Base-by-base conservation (phyloP, 2,329 filamentous ascomycete species). In the Fusarium sulawesiense region DNA sequence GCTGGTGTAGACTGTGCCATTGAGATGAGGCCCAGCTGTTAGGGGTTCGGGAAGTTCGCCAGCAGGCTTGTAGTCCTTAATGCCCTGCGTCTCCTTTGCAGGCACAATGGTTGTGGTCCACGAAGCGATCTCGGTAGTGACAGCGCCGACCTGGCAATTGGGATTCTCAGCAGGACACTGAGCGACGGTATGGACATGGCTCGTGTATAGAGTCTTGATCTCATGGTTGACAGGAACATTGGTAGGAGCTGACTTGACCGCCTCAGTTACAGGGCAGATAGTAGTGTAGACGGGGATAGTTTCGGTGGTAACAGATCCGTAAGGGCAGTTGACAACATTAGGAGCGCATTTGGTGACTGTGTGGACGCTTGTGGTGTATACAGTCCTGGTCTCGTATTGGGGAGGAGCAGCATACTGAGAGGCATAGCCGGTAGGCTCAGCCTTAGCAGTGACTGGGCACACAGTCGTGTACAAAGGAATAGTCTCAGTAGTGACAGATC, bases 281-380 rank as follows among this genome's bases (percentile, higher is more conserved):
- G 68, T 70, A 32, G 64, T 70, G 51, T 68, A 70, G 30, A 70
- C 48, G 18, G 68, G 68, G 41, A 72, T 59, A 41, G 78, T 76
- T 63, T 77, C 73, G 11, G 79, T 79, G 30, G 72, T 77, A 59
- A 78, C 74, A 30, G 76, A 68, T 53, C 78, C 76, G 58, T 77
- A 77, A 32, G 78, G 78, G 76, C 87, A 88, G 84, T 87, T 76
- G 72, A 81, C 81, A 68, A 86, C 83, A 64, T 79, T 81, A 45
- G 85, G 80, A 57, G 80, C 82, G 78, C 86, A 88, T 41, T 83
- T 84, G 75, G 85, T 87, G 79, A 88, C 80, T 76, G 85, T 87
- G 68, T 84, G 80, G 68, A 84, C 80, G 74, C 82, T 82, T 72
- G 86, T 88, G 73, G 81, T 79, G 81, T 84, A 87, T 78, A 87